phyloP scores from a whole-genome alignment of 257 asterid species.

The Pogostemon cablin region DNA sequence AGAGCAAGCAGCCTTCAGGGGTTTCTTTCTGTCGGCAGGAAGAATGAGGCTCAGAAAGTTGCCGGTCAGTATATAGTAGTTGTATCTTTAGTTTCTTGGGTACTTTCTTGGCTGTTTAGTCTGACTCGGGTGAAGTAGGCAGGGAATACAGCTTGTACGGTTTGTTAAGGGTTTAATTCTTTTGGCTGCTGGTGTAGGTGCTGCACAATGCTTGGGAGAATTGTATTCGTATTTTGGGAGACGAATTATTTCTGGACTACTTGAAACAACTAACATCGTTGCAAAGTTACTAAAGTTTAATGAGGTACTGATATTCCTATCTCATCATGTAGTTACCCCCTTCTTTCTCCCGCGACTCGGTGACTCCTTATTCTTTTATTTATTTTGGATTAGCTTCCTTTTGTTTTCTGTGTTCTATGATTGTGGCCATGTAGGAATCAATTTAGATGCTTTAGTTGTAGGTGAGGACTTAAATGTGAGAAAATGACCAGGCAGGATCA shows the following conservation, averaged over 20 bases:
- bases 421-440: conserved; percentile 17
- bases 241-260: conserved; percentile 80
- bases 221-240: conserved; percentile 81
- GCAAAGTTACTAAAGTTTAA: conserved; percentile 73
- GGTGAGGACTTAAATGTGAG: conserved; percentile 9
- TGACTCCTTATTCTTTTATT: conserved; percentile 22
- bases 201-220: conserved; percentile 94
- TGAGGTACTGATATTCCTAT: conserved; percentile 62
- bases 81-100: conserved; percentile 18
- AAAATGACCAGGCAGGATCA: conserved; percentile 20
- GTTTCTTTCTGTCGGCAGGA: conserved; percentile 91
- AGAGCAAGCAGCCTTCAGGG: conserved; percentile 99
- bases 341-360: conserved; percentile 26
- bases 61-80: conserved; percentile 63
- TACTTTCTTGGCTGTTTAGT: background rate
- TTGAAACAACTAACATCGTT: conserved; percentile 81
- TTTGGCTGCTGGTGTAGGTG: conserved; percentile 56
- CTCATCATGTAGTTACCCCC: conserved; percentile 25
- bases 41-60: conserved; percentile 76
- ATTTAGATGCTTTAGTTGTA: conserved; percentile 18
- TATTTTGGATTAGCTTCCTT: conserved; percentile 8
- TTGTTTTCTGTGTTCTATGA: conserved; percentile 22
- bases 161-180: conserved; percentile 8
- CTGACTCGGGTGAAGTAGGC: conserved; percentile 24
- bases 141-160: background rate